These are phyloP conservation scores for Exophiala spinifera DNA, from an alignment of 2,329 filamentous ascomycete species.

Conservation along the genomic window DNA sequence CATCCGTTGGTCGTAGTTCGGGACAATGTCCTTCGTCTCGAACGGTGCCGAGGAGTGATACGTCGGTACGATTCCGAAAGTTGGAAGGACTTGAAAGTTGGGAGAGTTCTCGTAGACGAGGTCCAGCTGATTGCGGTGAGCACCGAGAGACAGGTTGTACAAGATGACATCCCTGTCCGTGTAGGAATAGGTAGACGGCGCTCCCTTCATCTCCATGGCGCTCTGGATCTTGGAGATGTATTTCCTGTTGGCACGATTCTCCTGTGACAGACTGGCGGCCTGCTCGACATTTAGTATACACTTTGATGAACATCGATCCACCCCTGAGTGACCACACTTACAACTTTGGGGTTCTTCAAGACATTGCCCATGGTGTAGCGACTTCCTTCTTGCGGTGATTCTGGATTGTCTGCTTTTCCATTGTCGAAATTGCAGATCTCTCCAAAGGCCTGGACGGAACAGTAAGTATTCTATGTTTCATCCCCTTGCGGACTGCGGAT, in stretches of 20 bases:
- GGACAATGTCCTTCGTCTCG: slow-evolving; percentile 75
- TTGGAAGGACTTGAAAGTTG: slow-evolving; percentile 82
- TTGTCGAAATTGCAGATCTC: slow-evolving; percentile 83
- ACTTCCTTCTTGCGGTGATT: slow-evolving; percentile 70
- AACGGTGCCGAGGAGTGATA: slow-evolving; percentile 82
- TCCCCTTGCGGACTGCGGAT: slow-evolving; percentile 37
- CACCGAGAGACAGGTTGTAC: slow-evolving; percentile 91
- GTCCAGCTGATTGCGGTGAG: slow-evolving; percentile 78
- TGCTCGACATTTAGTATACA: background rate
- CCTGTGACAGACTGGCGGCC: background rate
- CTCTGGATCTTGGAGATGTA: slow-evolving; percentile 71
- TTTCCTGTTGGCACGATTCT: slow-evolving; percentile 37
- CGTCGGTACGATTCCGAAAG: slow-evolving; percentile 83
- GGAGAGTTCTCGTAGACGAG: slow-evolving; percentile 85
- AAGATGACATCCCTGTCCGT: slow-evolving; percentile 84
- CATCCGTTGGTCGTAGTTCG: slow-evolving; percentile 98
- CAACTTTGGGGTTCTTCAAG: slow-evolving; percentile 57
- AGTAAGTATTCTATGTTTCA: background rate
- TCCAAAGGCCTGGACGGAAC: slow-evolving; percentile 61
- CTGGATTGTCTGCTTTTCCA: slow-evolving; percentile 79
- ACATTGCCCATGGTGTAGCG: slow-evolving; percentile 81
- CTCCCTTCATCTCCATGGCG: slow-evolving; percentile 66
- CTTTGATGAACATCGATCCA: no score
- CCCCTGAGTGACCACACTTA: slow-evolving; percentile 6
- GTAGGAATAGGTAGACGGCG: slow-evolving; percentile 76